These are phyloP conservation scores for Salix caprea DNA, from an alignment of 345 rosid species.

Conservation along the genomic window DNA sequence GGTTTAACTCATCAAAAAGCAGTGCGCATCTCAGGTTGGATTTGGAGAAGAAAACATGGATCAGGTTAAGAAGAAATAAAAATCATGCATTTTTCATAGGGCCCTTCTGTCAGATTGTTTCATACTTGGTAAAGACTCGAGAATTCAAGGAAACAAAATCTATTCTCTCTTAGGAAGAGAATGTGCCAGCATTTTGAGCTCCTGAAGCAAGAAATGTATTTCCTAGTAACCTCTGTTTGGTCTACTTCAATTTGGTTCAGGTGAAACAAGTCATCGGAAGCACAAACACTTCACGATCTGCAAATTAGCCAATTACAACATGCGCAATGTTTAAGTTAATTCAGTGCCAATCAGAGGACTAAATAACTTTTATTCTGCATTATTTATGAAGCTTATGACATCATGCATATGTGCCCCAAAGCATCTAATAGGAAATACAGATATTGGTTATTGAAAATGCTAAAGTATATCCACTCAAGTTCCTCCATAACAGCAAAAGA, in stretches of 20 bases:
- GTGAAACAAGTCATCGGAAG: not conserved
- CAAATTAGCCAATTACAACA: not conserved
- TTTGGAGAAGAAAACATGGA: too few relatives aligned
- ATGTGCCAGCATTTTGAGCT: not conserved
- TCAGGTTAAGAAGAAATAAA: too few relatives aligned
- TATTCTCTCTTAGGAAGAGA: not conserved
- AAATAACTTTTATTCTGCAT: not conserved
- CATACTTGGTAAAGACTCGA: too few relatives aligned
- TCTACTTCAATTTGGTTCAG: not conserved
- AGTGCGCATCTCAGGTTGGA: too few relatives aligned
- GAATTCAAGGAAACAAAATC: too few relatives aligned
- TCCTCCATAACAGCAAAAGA: not conserved
- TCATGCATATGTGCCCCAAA: not conserved
- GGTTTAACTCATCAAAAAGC: too few relatives aligned
- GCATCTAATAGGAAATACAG: not conserved
- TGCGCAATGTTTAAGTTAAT: not conserved
- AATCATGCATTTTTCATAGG: too few relatives aligned
- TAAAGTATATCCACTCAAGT: not conserved
- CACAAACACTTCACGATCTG: not conserved
- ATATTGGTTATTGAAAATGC: not conserved
- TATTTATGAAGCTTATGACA: constrained; percentile 1
- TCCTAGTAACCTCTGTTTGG: not conserved
- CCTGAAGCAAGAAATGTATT: not conserved
- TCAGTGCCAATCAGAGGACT: not conserved
- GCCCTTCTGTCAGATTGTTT: too few relatives aligned